Base-by-base conservation (phyloP, 192 early-diverging fungal genomes). In the Blastocladiella britannica region DNA sequence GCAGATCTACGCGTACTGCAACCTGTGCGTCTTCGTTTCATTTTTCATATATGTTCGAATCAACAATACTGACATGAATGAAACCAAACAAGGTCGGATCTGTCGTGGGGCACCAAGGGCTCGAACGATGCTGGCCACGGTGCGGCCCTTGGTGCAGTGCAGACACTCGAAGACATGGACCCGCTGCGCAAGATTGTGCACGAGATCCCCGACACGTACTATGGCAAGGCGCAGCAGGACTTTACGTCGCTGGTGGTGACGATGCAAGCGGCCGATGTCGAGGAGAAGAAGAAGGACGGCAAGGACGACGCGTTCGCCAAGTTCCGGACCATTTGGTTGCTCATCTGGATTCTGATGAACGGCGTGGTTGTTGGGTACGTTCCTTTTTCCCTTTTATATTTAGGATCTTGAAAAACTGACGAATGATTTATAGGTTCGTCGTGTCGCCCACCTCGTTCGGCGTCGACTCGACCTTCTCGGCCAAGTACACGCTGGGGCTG, bases 101-200 rank as follows among this genome's bases (percentile, higher is more conserved):
- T 78, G 4, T 68, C 67, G 6, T 78, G 75, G 75, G 75, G 75
- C 23, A 78, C 75, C 8, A 78, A 78, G 58, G 75, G 75, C 25
- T 67, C 66, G 54, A 69, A 62, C 52, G 47, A 25, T 20, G 56
- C 15, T 7, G 58, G 12, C 25, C 12, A 54, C 15, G 28, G 59
- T 3, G 60, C 63, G 51, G 18, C n/a, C 51, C 18, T 18, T 18
- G n/a, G 51, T n/a, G 51, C 18, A n/a, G n/a, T 51, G 51, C 51
- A 51, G n/a, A 51, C 18, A 51, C n/a, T n/a, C n/a, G n/a, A n/a
- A 20, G 15, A 9, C 37, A 47, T 20, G 37, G 37, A 47, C 9
- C 15, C 12, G 37, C 37, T 47, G 3, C 15, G 15, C 37, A 20
- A 47, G 5, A 47, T 47, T 47, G 37, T 20, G 15, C 1, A 20